These are phyloP conservation scores for Apiosordaria backusii DNA, from an alignment of 495 filamentous ascomycete genomes.

Conservation along the genomic window DNA sequence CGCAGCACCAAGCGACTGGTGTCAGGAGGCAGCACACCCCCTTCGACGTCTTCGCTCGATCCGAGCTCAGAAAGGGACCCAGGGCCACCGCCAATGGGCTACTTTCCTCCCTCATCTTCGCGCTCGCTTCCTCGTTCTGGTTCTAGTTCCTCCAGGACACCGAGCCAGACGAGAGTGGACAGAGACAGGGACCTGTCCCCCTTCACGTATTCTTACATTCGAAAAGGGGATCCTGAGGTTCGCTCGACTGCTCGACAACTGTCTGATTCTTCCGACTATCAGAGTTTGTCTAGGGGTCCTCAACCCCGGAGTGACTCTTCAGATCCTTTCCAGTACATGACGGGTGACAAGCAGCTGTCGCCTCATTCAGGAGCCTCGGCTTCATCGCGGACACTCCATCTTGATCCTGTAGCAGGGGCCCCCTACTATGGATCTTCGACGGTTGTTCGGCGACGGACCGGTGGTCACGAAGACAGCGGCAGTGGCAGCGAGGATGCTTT, in stretches of 20 bases:
- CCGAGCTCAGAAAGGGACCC: conserved; percentile 18
- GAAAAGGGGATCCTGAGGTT: conserved; percentile 5
- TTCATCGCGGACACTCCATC: conserved; percentile 19
- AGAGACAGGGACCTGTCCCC: conserved; percentile 34
- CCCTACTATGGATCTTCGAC: conserved; percentile 8
- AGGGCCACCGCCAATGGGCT: conserved; percentile 35
- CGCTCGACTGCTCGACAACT: conserved; percentile 26
- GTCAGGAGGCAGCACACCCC: conserved; percentile 8
- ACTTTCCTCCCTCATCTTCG: conserved; percentile 33
- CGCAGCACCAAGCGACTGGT: conserved; percentile 10
- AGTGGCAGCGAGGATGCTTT: conserved; percentile 9
- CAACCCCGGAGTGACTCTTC: conserved; percentile 13
- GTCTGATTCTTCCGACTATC: conserved; percentile 29
- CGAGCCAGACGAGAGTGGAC: conserved; percentile 21
- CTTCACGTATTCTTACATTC: conserved; percentile 44
- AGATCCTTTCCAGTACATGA: conserved; percentile 45
- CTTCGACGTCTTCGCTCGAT: conserved; percentile 13
- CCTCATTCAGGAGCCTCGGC: conserved; percentile 23
- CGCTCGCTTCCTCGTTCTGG: conserved; percentile 32
- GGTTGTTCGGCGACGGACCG: conserved; percentile 2
- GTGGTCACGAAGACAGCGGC: conserved; percentile 1
- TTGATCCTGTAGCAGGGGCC: neutral
- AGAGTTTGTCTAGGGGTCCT: conserved; percentile 15
- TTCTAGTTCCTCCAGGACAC: conserved; percentile 27
- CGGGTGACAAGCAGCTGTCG: conserved; percentile 26